phyloP scores from a whole-genome alignment of 352 stramenopile species.

The Pythium volutum region DNA sequence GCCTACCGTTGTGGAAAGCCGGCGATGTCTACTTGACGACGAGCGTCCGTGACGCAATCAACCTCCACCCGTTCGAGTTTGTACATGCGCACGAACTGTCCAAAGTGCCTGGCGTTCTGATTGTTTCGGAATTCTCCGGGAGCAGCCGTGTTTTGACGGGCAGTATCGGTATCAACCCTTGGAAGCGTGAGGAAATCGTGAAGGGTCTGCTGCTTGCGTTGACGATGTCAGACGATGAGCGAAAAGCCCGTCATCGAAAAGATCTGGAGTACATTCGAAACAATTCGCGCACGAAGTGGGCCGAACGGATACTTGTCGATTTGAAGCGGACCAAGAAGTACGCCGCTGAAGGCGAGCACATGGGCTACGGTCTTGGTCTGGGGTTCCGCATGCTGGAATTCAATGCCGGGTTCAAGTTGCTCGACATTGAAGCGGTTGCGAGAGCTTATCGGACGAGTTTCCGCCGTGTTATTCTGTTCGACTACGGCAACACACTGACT shows the following conservation, averaged over 20 bases:
- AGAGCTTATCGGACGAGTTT: constrained; percentile 87
- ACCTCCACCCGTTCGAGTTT: constrained; percentile 86
- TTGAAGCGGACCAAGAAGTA: constrained; percentile 94
- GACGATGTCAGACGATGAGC: constrained; percentile 71
- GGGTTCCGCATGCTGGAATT: constrained; percentile 97
- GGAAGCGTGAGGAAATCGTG: constrained; percentile 92
- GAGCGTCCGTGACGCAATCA: constrained; percentile 77
- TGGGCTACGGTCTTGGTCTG: constrained; percentile 93
- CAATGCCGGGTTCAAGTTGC: constrained; percentile 93
- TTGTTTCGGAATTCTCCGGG: constrained; percentile 97
- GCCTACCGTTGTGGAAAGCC: constrained; percentile 68
- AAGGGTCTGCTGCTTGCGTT: constrained; percentile 59
- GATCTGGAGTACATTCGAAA: constrained; percentile 92
- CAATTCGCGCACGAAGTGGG: constrained; percentile 97
- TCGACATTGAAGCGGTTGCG: constrained; percentile 90
- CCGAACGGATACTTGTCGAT: constrained; percentile 95
- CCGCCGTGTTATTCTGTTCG: constrained; percentile 94
- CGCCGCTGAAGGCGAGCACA: constrained; percentile 89
- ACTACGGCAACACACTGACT: constrained; percentile 98
- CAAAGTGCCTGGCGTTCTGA: constrained; percentile 86
- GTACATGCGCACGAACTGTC: constrained; percentile 78
- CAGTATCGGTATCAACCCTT: constrained; percentile 97
- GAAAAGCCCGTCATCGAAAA: constrained; percentile 66
- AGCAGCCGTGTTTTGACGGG: constrained; percentile 96
- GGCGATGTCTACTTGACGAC: constrained; percentile 75